phyloP scores from a whole-genome alignment of 495 filamentous ascomycete species.

The Hypomontagnella submonticulosa region DNA sequence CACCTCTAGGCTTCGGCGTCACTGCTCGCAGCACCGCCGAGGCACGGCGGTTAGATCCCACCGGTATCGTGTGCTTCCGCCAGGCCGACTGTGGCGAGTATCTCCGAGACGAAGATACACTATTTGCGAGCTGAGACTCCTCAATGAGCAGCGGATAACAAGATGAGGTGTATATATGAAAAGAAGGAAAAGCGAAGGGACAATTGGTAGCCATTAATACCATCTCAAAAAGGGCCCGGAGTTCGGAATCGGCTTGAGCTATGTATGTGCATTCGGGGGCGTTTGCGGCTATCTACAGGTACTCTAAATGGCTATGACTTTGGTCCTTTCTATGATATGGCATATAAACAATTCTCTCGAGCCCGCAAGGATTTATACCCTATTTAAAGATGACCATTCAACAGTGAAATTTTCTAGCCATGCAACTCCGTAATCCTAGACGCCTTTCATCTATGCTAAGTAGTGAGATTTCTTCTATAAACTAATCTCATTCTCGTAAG shows the following conservation, averaged over 20 bases:
- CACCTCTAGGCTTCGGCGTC: conserved; percentile 78
- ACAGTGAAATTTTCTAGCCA: background rate
- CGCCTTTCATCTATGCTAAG: conserved; percentile 24
- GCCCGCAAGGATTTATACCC: background rate
- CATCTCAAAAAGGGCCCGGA: conserved; percentile 24
- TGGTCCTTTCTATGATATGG: conserved; percentile 17
- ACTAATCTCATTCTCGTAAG: conserved; percentile 42
- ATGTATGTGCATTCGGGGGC: conserved; percentile 37
- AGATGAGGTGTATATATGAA: conserved; percentile 14
- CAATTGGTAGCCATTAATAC: conserved; percentile 10
- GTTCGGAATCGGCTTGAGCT: conserved; percentile 31
- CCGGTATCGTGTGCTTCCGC: conserved; percentile 83
- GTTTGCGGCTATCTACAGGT: conserved; percentile 33
- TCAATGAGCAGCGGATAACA: background rate
- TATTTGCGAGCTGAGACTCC: conserved; percentile 57
- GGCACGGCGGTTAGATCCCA: conserved; percentile 83
- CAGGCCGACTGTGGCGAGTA: conserved; percentile 94
- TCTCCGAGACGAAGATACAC: conserved; percentile 77
- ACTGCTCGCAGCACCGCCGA: conserved; percentile 86
- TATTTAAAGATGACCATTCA: conserved; percentile 3
- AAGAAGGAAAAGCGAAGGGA: conserved; percentile 3
- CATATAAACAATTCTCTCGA: conserved; percentile 8
- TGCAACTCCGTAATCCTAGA: conserved; percentile 15
- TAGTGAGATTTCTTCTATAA: conserved; percentile 16
- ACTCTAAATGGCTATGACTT: conserved; percentile 13